A percentile compares a stretch with the other conserved stretches of the same genome.
These are phyloP conservation scores for Dioscorea cayenensis DNA, from an alignment of 116 monocot genomes.

Conservation along the genomic window DNA sequence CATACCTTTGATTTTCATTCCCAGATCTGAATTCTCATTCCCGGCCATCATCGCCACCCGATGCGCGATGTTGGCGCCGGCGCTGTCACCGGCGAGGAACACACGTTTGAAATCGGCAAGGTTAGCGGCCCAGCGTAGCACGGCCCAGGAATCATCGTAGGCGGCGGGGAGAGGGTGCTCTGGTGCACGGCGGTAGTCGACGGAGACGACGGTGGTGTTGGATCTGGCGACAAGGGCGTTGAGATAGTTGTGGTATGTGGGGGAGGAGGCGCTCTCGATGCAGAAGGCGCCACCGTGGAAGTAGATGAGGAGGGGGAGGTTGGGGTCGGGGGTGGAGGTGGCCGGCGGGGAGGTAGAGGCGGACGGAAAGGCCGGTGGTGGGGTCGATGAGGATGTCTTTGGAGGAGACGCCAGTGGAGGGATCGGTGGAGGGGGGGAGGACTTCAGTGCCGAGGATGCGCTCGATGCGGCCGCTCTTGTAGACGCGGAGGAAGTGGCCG, in stretches of 20 bases:
- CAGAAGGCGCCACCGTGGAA: conserved; percentile 57
- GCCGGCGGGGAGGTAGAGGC: conserved; percentile 39
- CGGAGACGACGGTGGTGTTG: conserved; percentile 34
- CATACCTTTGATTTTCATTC: conserved; percentile 24
- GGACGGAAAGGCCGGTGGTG: conserved; percentile 25
- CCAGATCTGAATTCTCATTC: neutral
- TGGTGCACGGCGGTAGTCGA: conserved; percentile 74
- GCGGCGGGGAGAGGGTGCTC: conserved; percentile 71
- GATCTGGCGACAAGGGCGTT: conserved; percentile 22
- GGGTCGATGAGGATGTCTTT: conserved; percentile 33
- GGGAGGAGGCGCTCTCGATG: conserved; percentile 18
- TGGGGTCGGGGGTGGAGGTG: neutral
- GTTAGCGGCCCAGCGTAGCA: conserved; percentile 27
- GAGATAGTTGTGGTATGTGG: conserved; percentile 29
- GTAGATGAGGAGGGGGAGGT: conserved; percentile 49
- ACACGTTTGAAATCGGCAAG: conserved; percentile 34
- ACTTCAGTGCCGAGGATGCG: conserved; percentile 25
- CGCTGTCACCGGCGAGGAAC: conserved; percentile 63
- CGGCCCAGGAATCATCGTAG: conserved; percentile 50
- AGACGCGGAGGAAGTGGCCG: conserved; percentile 19
- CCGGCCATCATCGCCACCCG: conserved; percentile 22
- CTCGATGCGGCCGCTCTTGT: conserved; percentile 51
- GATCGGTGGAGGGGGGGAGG: conserved; percentile 27
- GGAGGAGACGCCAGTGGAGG: conserved; percentile 38
- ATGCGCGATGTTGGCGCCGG: conserved; percentile 66